phyloP scores from a whole-genome alignment of 352 stramenopile genomes.

The Phytopythium montanum region DNA sequence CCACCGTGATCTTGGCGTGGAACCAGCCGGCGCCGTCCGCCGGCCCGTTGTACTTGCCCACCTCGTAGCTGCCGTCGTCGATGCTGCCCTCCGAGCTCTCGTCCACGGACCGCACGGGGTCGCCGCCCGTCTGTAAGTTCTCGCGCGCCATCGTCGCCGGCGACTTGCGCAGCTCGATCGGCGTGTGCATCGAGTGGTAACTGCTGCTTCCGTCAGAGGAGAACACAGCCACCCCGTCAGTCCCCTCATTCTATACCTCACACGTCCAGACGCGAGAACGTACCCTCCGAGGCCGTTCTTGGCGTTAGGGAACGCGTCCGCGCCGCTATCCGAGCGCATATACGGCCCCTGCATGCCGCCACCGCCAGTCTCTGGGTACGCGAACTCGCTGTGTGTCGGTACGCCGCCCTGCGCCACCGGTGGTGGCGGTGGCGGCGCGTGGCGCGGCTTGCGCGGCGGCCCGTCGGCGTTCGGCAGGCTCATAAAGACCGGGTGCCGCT shows the following conservation, averaged over 20 bases:
- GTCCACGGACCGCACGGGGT: constrained; percentile 43
- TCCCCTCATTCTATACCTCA: neutral
- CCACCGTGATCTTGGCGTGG: constrained; percentile 84
- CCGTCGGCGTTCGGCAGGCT: constrained; percentile 10
- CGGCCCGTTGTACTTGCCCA: constrained; percentile 41
- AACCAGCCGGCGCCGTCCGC: constrained; percentile 80
- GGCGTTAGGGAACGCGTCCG: constrained; percentile 13
- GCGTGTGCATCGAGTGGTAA: constrained; percentile 54
- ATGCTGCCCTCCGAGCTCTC: constrained; percentile 77
- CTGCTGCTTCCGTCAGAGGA: constrained; percentile 24
- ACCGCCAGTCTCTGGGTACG: constrained; percentile 14
- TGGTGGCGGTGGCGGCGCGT: constrained; percentile 22
- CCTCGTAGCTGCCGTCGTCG: constrained; percentile 65
- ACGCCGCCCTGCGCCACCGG: neutral
- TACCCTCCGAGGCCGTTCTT: constrained; percentile 32
- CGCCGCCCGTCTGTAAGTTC: constrained; percentile 6
- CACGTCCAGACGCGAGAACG: neutral
- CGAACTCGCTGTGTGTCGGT: constrained; percentile 3
- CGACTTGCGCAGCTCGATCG: constrained; percentile 42
- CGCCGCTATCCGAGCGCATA: constrained; percentile 23
- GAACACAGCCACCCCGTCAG: neutral
- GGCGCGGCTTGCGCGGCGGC: constrained; percentile 7
- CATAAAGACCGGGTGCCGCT: constrained; percentile 26
- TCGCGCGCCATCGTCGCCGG: constrained; percentile 10
- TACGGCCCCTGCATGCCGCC: constrained; percentile 13